Base-by-base conservation (phyloP, 2,329 filamentous ascomycete genomes). In the Exophiala oligosperma region DNA sequence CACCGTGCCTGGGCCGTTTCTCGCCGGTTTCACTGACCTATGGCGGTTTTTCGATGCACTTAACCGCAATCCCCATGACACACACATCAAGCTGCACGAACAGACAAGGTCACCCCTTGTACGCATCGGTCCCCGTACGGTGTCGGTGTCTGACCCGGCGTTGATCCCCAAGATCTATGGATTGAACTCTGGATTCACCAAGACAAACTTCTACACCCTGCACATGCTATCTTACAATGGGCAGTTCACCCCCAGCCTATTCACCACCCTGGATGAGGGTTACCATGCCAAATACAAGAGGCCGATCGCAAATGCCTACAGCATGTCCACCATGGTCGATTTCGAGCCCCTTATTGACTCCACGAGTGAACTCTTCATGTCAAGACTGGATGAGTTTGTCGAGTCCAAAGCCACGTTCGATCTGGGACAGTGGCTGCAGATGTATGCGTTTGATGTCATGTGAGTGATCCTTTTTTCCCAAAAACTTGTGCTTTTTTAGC, bases 281-380 rank as follows among this genome's bases (percentile, higher is more conserved):
- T 92, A 89, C 73, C 90, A 93, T 70, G 83, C 87, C 41, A 83
- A 86, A 67, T 87, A 92, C 69, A 83, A 88, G 29, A 82, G 89
- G 21, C 40, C 40, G 17, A 43, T 94, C 55, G 91, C 88, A 72
- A 83, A 81, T 59, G 88, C 87, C 3, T 93, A 92, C 35, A 48
- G 47, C 17, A 63, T 63, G 60, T 43, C 37, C 12, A 50, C 53
- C 37, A 21, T 63, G 49, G 47, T 60, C 8, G 49, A 57, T 29
- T 63, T 52, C 40, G 90, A 94, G 68, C 88, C 90, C 0, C 86
- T 91, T 29, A 89, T 93, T 38, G 88, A 91, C 70, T 87, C 85
- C 64, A 91, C 88, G 1, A 87, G 87, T 0, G 82, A 83, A 62
- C 74, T 89, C 1, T 92, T 91, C 70, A 80, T 92, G 8, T 72